Percentiles rank a stretch among this genome's conserved stretches.
Conservation (phyloP, 2,329 filamentous ascomycete species). For the Triangularia verruculosa region DNA sequence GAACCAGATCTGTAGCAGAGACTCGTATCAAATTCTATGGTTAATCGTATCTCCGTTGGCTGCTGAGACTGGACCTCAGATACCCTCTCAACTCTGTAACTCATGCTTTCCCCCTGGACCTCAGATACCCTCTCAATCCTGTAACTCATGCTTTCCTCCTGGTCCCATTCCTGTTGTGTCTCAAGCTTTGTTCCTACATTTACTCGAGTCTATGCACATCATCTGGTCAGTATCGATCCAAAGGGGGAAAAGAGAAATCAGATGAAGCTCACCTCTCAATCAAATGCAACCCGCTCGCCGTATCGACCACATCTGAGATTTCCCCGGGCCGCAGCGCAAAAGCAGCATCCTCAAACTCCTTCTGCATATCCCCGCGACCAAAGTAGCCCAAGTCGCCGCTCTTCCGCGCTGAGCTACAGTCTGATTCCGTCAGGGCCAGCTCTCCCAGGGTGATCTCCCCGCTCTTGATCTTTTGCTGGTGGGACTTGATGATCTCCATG, state of each 20-base stretch:
- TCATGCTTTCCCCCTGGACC: neutral
- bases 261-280: conserved; percentile 73
- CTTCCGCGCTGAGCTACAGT: conserved; percentile 94
- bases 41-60: neutral
- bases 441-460: conserved; percentile 72
- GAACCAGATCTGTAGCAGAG: neutral
- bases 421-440: conserved; percentile 82
- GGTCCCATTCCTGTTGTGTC: neutral
- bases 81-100: neutral
- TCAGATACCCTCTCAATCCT: neutral
- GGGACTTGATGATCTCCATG: conserved; percentile 66
- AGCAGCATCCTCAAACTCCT: conserved; percentile 94
- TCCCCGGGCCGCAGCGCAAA: conserved; percentile 86
- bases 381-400: conserved; percentile 94
- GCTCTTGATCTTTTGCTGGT: conserved; percentile 73
- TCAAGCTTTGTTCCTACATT: neutral
- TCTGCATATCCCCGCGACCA: conserved; percentile 93
- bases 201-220: neutral
- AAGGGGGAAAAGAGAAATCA: neutral
- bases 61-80: neutral
- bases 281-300: conserved; percentile 89
- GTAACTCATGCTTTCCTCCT: neutral
- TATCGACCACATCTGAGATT: conserved; percentile 84
- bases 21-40: neutral
- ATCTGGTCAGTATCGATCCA: neutral